Conservation (phyloP, 2,329 filamentous ascomycete genomes). For the Cladophialophora psammophila region DNA sequence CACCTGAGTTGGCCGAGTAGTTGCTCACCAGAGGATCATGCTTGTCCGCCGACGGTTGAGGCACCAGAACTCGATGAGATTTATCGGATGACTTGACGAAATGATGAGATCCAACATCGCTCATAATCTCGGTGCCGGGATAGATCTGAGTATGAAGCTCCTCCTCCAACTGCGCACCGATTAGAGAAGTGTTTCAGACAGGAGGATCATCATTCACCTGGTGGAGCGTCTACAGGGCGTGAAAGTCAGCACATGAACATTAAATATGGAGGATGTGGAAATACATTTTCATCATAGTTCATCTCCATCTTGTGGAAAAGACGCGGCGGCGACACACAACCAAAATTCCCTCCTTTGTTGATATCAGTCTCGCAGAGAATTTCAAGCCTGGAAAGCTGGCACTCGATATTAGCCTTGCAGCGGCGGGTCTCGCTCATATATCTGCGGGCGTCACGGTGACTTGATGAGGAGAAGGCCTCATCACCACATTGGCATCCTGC, state of each 20-base stretch:
- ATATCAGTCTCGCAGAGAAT: background rate
- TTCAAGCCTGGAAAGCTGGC: background rate
- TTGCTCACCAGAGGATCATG: conserved; percentile 48
- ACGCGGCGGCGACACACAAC: background rate
- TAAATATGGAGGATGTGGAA: background rate
- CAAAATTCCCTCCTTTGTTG: background rate
- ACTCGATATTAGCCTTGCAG: background rate
- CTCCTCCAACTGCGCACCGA: conserved; percentile 9
- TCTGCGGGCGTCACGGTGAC: background rate
- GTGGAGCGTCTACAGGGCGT: conserved; percentile 6
- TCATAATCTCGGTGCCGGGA: conserved; percentile 61
- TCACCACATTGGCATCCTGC: background rate
- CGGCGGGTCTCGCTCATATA: background rate
- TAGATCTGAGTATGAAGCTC: conserved; percentile 59
- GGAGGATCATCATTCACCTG: background rate
- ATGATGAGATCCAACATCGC: conserved; percentile 66
- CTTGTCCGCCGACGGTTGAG: conserved; percentile 48
- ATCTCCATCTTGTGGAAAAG: conserved; percentile 54
- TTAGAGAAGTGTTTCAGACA: background rate
- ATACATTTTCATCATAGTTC: conserved; percentile 55
- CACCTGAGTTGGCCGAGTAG: background rate
- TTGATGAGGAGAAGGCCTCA: background rate
- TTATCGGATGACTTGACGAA: conserved; percentile 62
- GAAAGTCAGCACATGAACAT: conserved; percentile 1
- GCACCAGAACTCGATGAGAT: conserved; percentile 50